Evolutionary conservation across 1,284 basidiomycete species (phyloP).

Genomic region (Cryptococcus sp.): DNA sequence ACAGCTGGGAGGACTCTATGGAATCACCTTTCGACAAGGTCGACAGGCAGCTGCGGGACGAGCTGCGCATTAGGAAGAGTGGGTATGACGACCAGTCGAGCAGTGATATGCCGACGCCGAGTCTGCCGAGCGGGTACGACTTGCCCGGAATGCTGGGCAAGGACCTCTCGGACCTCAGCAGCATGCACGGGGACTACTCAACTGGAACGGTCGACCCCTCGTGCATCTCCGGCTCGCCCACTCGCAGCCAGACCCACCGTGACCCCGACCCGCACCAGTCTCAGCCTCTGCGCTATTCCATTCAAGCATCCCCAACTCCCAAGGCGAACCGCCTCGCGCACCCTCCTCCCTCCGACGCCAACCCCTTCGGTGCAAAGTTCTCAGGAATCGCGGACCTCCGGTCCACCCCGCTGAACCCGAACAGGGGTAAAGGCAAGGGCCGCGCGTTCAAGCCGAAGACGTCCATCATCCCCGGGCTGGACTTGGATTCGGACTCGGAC

Average conservation of each 20-base stretch:
- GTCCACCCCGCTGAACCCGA: constrained; percentile 55
- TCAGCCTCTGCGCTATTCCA: not conserved
- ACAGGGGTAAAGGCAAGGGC: constrained; percentile 37
- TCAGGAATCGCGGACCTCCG: constrained; percentile 70
- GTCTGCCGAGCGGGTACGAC: constrained; percentile 38
- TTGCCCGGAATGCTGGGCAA: constrained; percentile 19
- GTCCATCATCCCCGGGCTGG: constrained; percentile 29
- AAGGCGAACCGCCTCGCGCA: constrained; percentile 30
- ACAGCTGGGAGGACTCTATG: constrained; percentile 64
- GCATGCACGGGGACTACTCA: constrained; percentile 14
- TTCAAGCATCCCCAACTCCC: constrained; percentile 18
- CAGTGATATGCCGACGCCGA: constrained; percentile 33
- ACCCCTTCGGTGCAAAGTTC: constrained; percentile 65
- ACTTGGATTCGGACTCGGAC: constrained; percentile 24
- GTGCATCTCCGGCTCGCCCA: not conserved
- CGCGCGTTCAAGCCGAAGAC: constrained; percentile 7
- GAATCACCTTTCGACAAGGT: constrained; percentile 72
- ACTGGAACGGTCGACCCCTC: constrained; percentile 18
- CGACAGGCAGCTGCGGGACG: constrained; percentile 61
- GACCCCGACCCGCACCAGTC: not conserved
- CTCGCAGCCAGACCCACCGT: not conserved
- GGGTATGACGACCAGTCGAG: constrained; percentile 9
- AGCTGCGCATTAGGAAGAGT: constrained; percentile 48
- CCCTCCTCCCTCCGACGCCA: constrained; percentile 29
- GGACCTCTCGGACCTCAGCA: constrained; percentile 1